These are phyloP conservation scores for Fusarium abutilonis DNA, from an alignment of 2,329 filamentous ascomycete species.

Conservation along the genomic window DNA sequence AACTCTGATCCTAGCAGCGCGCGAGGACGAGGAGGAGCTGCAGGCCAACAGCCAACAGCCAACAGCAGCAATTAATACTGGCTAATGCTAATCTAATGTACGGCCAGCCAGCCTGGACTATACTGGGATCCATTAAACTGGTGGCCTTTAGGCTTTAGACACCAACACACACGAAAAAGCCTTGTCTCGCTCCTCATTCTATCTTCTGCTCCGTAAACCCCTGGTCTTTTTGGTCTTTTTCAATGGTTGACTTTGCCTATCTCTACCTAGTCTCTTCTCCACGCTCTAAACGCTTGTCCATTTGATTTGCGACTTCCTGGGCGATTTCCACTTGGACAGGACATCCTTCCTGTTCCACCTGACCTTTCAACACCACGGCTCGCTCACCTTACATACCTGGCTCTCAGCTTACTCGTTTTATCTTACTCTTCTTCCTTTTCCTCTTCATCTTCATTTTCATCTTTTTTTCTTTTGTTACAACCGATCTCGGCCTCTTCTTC, in stretches of 20 bases:
- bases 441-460: background rate
- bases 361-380: constrained; percentile 36
- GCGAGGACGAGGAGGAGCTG: no score
- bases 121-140: constrained; percentile 2
- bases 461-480: background rate
- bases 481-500: constrained; percentile 5
- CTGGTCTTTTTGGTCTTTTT: background rate
- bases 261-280: constrained; percentile 32
- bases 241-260: background rate
- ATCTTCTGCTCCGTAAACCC: constrained; percentile 2
- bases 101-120: background rate
- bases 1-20: constrained; percentile 1
- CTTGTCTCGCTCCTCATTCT: constrained; percentile 3
- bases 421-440: constrained; percentile 3
- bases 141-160: background rate
- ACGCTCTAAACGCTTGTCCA: constrained; percentile 31
- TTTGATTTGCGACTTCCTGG: constrained; percentile 30
- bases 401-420: constrained; percentile 9
- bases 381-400: constrained; percentile 2
- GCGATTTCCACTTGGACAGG: constrained; percentile 31
- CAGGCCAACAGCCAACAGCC: constrained; percentile 6
- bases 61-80: background rate
- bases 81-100: background rate
- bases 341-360: constrained; percentile 33
- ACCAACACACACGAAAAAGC: background rate